These are phyloP conservation scores for Trichoderma reesei DNA, from an alignment of 495 filamentous ascomycete species.

Conservation along the genomic window DNA sequence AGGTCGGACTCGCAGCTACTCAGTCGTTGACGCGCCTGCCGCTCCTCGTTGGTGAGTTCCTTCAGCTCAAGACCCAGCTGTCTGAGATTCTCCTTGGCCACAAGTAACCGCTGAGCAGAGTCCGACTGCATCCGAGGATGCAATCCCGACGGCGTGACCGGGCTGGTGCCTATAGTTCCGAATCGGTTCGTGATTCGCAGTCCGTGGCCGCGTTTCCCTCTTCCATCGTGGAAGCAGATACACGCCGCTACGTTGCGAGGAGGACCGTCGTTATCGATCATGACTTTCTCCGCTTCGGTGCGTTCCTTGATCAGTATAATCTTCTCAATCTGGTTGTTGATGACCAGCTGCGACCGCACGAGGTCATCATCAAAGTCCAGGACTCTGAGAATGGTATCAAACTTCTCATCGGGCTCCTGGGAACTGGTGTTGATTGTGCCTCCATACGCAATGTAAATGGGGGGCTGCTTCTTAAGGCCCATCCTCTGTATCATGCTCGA, in stretches of 20 bases:
- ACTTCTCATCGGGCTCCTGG: conserved; percentile 61
- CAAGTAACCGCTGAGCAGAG: conserved; percentile 54
- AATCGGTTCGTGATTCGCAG: conserved; percentile 49
- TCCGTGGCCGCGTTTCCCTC: conserved; percentile 46
- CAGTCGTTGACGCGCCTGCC: conserved; percentile 41
- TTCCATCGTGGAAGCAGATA: conserved; percentile 46
- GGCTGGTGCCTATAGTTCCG: conserved; percentile 28
- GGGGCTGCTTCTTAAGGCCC: conserved; percentile 37
- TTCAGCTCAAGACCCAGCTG: conserved; percentile 36
- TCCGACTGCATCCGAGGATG: conserved; percentile 75
- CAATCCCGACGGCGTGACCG: conserved; percentile 24
- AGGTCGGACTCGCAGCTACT: conserved; percentile 50
- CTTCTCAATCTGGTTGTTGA: conserved; percentile 76
- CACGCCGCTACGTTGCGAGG: conserved; percentile 60
- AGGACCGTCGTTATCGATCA: conserved; percentile 53
- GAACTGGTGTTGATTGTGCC: conserved; percentile 49
- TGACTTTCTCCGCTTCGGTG: conserved; percentile 53
- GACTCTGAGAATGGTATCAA: conserved; percentile 67
- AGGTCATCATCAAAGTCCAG: conserved; percentile 73
- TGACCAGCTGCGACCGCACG: conserved; percentile 72
- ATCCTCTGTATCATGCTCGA: conserved; percentile 49
- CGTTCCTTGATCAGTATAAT: conserved; percentile 63
- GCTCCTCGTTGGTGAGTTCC: conserved; percentile 25
- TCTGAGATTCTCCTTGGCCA: conserved; percentile 30
- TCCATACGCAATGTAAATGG: conserved; percentile 57